A percentile compares a stretch with the other conserved stretches of the same genome.
Evolutionary conservation across 2,329 filamentous ascomycete genomes (phyloP).

Genomic region (Tolypocladium tropicale): DNA sequence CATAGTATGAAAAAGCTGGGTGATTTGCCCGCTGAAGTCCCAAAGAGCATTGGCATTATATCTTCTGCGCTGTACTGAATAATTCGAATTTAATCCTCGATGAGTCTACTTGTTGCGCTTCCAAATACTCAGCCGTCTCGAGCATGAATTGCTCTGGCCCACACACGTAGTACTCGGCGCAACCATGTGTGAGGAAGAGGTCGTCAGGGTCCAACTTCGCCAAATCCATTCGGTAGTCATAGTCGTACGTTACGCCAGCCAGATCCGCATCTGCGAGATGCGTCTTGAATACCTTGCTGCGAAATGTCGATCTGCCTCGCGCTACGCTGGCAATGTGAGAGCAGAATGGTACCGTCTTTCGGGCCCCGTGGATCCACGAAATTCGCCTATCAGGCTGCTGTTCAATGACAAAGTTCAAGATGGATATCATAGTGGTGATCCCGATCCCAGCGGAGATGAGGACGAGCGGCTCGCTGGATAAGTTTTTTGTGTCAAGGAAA

Average conservation of each 20-base stretch:
- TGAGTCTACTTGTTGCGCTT: conserved; percentile 26
- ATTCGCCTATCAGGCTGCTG: conserved; percentile 35
- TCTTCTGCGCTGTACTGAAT: neutral
- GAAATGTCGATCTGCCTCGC: conserved; percentile 22
- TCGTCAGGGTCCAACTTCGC: conserved; percentile 31
- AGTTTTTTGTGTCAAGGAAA: conserved; percentile 35
- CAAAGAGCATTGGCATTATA: neutral
- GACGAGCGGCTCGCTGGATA: conserved; percentile 37
- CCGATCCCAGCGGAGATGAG: conserved; percentile 53
- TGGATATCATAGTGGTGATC: conserved; percentile 48
- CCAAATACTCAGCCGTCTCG: conserved; percentile 35
- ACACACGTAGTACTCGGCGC: conserved; percentile 44
- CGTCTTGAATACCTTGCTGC: conserved; percentile 39
- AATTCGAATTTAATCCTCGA: conserved; percentile 33
- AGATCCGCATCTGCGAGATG: conserved; percentile 34
- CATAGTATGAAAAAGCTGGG: too few species aligned
- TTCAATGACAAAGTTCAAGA: conserved; percentile 43
- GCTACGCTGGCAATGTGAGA: conserved; percentile 37
- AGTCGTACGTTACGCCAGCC: conserved; percentile 31
- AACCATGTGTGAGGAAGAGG: conserved; percentile 32
- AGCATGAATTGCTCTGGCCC: conserved; percentile 45
- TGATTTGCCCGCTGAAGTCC: too few species aligned
- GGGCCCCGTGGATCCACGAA: conserved; percentile 50
- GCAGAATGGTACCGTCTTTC: conserved; percentile 41
- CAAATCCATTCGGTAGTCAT: conserved; percentile 33